Percentiles rank a stretch among this genome's conserved stretches.
These are phyloP conservation scores for Sporothrix phasma DNA, from an alignment of 2,329 filamentous ascomycete species.

Conservation along the genomic window DNA sequence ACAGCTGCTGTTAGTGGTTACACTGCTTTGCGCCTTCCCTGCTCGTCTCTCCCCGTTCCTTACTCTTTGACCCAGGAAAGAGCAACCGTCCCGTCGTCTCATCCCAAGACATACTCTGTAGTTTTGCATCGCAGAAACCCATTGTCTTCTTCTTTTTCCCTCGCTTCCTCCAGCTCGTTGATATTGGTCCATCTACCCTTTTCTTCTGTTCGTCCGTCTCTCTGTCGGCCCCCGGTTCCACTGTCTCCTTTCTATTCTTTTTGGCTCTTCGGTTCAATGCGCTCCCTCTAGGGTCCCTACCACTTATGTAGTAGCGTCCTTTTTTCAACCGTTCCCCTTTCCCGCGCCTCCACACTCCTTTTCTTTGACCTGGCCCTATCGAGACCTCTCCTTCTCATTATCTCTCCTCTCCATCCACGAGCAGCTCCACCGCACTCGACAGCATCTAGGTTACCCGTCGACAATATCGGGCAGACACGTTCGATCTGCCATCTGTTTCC, in stretches of 20 bases:
- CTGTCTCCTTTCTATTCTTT: conserved; percentile 13
- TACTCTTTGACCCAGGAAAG: conserved; percentile 7
- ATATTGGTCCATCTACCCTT: background rate
- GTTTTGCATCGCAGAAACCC: conserved; percentile 1
- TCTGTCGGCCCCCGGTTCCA: background rate
- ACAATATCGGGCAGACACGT: background rate
- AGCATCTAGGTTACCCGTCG: background rate
- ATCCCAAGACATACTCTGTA: conserved; percentile 1
- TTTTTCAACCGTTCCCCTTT: conserved; percentile 15
- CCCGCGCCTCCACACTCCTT: conserved; percentile 20
- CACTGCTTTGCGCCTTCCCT: background rate
- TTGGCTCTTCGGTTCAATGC: conserved; percentile 16
- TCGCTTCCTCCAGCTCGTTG: background rate
- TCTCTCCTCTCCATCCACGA: conserved; percentile 1
- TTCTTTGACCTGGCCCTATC: conserved; percentile 8
- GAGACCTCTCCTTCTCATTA: conserved; percentile 1
- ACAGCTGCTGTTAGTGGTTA: no score
- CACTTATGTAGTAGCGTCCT: conserved; percentile 18
- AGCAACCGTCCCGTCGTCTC: conserved; percentile 11
- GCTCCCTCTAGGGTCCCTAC: conserved; percentile 18
- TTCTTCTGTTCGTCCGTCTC: background rate
- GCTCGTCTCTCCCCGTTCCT: conserved; percentile 7
- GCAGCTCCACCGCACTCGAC: background rate
- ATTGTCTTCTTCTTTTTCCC: background rate
- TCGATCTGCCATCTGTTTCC: background rate